Conservation (phyloP, 305 asterid species). For the Vinca major region DNA sequence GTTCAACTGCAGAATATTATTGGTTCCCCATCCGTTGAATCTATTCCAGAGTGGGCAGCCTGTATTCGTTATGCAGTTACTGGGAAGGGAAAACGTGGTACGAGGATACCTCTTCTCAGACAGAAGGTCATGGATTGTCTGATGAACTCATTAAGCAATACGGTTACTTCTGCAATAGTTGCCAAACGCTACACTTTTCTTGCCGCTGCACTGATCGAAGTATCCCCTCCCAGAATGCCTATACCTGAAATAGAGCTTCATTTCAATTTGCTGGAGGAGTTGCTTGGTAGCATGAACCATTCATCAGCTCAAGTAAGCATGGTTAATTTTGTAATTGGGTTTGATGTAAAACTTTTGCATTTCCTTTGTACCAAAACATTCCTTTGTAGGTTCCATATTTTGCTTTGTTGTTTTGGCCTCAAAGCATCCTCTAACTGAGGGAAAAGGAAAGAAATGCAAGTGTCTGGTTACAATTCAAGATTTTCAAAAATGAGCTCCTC, state of each 20-base stretch:
- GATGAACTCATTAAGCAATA: constrained; percentile 72
- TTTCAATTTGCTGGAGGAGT: constrained; percentile 71
- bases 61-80: constrained; percentile 94
- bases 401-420: neutral
- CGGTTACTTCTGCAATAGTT: constrained; percentile 68
- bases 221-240: constrained; percentile 77
- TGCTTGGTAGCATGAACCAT: constrained; percentile 82
- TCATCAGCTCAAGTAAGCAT: constrained; percentile 87
- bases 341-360: neutral
- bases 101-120: constrained; percentile 71
- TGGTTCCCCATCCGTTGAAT: constrained; percentile 78
- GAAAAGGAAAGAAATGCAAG: neutral
- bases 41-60: constrained; percentile 95
- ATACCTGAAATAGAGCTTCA: constrained; percentile 59
- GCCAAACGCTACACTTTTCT: constrained; percentile 90
- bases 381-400: neutral
- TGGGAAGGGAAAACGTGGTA: constrained; percentile 88
- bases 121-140: constrained; percentile 74
- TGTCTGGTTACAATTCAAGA: neutral
- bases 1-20: constrained; percentile 65
- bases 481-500: neutral
- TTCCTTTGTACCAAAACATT: constrained; percentile 6
- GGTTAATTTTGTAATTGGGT: constrained; percentile 14
- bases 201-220: constrained; percentile 82
- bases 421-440: neutral